Percentiles rank a stretch among this genome's conserved stretches.
Conservation (phyloP, 345 rosid species). For the Isatis tinctoria region DNA sequence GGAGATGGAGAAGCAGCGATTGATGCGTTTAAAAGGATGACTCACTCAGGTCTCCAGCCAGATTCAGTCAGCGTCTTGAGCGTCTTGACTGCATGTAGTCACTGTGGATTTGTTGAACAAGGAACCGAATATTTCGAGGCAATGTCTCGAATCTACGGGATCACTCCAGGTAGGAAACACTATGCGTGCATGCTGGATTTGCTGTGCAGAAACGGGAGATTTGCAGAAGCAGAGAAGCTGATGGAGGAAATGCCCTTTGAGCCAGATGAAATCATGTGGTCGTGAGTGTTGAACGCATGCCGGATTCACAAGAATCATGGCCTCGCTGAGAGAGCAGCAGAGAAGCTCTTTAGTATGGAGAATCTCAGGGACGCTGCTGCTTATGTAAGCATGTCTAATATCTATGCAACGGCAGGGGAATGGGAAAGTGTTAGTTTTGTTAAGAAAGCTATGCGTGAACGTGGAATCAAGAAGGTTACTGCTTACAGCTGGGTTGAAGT, state of each 20-base stretch:
- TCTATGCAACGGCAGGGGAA: too few species aligned
- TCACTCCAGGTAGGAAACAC: constrained; percentile 65
- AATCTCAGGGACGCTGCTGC: too few species aligned
- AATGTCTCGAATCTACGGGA: constrained; percentile 49
- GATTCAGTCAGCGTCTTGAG: constrained; percentile 71
- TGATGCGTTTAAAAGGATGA: constrained; percentile 55
- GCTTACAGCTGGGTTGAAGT: too few species aligned
- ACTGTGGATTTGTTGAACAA: constrained; percentile 71
- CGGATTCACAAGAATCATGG: constrained; percentile 75
- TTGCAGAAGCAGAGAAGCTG: constrained; percentile 62
- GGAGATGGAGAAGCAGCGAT: constrained; percentile 70
- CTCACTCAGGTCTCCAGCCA: constrained; percentile 55
- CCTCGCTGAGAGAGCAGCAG: constrained; percentile 68
- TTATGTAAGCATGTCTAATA: too few species aligned
- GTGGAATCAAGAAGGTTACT: too few species aligned
- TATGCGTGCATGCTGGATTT: constrained; percentile 65
- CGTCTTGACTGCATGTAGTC: constrained; percentile 79
- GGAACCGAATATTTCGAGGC: constrained; percentile 54
- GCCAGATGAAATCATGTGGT: constrained; percentile 85
- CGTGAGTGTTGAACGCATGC: constrained; percentile 78
- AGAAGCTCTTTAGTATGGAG: constrained; percentile 60
- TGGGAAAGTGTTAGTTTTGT: too few species aligned
- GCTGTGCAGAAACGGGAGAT: constrained; percentile 61
- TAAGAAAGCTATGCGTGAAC: too few species aligned
- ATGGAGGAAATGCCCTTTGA: constrained; percentile 68